These are phyloP conservation scores for Trichoderma hamatum DNA, from an alignment of 2,329 filamentous ascomycete species.

Conservation along the genomic window DNA sequence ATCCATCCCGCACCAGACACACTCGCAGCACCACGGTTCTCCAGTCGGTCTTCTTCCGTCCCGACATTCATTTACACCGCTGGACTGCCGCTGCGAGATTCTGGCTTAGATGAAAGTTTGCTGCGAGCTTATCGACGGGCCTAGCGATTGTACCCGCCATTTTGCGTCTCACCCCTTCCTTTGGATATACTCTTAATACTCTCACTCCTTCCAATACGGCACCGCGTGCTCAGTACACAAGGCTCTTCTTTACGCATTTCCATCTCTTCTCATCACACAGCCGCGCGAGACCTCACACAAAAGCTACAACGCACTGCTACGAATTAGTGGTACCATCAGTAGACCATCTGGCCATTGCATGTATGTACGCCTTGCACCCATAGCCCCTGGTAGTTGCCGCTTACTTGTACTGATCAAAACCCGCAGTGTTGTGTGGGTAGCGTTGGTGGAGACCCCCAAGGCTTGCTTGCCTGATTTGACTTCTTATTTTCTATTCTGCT, in stretches of 20 bases:
- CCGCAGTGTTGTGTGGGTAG: slow-evolving; percentile 6
- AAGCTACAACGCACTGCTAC: not conserved
- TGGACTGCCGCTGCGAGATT: slow-evolving; percentile 9
- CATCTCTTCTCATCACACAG: slow-evolving; percentile 2
- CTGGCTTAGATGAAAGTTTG: not conserved
- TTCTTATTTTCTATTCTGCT: not conserved
- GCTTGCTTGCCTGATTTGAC: not conserved
- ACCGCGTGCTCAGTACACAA: not conserved
- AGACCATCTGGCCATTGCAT: not conserved
- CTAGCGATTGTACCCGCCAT: not conserved
- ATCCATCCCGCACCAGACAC: slow-evolving; percentile 5
- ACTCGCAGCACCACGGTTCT: slow-evolving; percentile 14
- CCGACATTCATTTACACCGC: not conserved
- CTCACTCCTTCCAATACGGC: not conserved
- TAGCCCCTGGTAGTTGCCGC: not conserved
- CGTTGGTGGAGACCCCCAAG: not conserved
- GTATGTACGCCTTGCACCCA: not conserved
- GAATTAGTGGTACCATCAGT: not conserved
- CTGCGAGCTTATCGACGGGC: slow-evolving; percentile 1
- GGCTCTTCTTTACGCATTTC: not conserved
- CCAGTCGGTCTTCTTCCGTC: not conserved
- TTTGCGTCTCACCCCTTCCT: not conserved
- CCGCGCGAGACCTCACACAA: not conserved
- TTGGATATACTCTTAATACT: not conserved
- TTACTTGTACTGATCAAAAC: not conserved